Percentiles rank a stretch among this genome's conserved stretches.
phyloP scores from a whole-genome alignment of 768 basidiomycete genomes.

The Candolleomyces eurysporus region DNA sequence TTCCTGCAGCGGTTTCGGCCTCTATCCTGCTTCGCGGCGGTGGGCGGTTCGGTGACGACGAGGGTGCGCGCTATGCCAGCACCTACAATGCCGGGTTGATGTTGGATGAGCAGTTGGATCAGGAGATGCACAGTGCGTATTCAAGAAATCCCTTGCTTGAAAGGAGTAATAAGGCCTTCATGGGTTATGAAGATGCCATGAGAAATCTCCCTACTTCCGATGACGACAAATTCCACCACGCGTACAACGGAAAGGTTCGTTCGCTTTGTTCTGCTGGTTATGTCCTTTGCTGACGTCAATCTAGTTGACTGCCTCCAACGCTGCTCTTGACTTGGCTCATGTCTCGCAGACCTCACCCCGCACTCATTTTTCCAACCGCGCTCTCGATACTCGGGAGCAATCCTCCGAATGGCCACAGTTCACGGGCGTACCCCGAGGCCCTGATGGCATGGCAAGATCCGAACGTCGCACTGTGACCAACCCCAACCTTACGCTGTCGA shows the following conservation, averaged over 20 bases:
- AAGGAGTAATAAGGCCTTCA: slow-evolving; percentile 10
- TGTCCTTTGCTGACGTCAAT: slow-evolving; percentile 3
- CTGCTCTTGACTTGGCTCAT: slow-evolving; percentile 90
- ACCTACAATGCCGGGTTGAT: slow-evolving; percentile 84
- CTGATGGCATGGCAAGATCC: slow-evolving; percentile 53
- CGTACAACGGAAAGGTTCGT: slow-evolving; percentile 64
- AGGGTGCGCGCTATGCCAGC: slow-evolving; percentile 56
- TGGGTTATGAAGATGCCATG: slow-evolving; percentile 67
- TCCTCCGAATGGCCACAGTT: slow-evolving; percentile 96
- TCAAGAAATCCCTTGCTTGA: not conserved
- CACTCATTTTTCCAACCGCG: slow-evolving; percentile 52
- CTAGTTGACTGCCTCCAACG: slow-evolving; percentile 77
- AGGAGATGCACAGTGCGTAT: slow-evolving; percentile 88
- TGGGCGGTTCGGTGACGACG: slow-evolving; percentile 55
- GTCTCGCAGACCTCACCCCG: slow-evolving; percentile 79
- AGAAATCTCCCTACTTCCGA: slow-evolving; percentile 84
- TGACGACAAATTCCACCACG: slow-evolving; percentile 77
- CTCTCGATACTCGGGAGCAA: slow-evolving; percentile 60
- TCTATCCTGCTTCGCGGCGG: slow-evolving; percentile 52
- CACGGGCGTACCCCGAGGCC: slow-evolving; percentile 56
- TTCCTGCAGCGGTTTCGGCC: slow-evolving; percentile 48
- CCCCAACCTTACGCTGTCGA: slow-evolving; percentile 64
- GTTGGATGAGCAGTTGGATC: slow-evolving; percentile 89
- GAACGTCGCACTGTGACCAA: slow-evolving; percentile 77
- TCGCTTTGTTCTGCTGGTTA: not conserved